These are phyloP conservation scores for Boletus speciosus DNA, from an alignment of 768 basidiomycete genomes.

Conservation along the genomic window DNA sequence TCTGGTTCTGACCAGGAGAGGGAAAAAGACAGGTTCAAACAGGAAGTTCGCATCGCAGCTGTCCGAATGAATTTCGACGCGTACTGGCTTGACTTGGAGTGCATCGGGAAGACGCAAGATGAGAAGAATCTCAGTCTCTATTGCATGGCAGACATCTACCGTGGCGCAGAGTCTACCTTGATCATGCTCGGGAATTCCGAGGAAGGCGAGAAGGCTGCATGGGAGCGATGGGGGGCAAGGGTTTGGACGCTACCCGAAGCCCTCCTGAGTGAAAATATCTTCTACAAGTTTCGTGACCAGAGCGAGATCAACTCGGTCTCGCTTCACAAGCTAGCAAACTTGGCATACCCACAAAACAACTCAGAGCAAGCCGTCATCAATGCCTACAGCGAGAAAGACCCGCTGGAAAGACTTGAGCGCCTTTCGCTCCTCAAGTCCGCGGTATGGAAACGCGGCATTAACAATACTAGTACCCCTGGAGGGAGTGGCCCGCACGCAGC, in stretches of 20 bases:
- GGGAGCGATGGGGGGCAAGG: too few species aligned
- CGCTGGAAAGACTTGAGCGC: constrained; percentile 15
- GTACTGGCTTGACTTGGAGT: constrained; percentile 22
- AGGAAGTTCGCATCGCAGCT: constrained; percentile 3
- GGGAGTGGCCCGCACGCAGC: constrained; percentile 6
- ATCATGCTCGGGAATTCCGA: constrained; percentile 1
- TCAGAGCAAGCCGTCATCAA: constrained; percentile 16
- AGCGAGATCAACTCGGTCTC: background rate
- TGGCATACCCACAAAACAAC: constrained; percentile 10
- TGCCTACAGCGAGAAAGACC: constrained; percentile 18
- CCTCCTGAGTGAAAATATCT: background rate
- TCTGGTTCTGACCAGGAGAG: constrained; percentile 1
- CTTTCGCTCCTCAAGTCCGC: constrained; percentile 16
- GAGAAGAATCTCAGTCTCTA: constrained; percentile 18
- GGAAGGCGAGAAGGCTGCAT: too few species aligned
- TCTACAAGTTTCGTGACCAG: constrained; percentile 1
- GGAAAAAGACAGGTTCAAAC: constrained; percentile 2
- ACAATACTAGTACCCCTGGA: background rate
- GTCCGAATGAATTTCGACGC: constrained; percentile 1
- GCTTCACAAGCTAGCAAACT: constrained; percentile 9
- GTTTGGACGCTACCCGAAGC: background rate
- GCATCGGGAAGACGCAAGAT: constrained; percentile 8
- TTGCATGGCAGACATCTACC: constrained; percentile 19
- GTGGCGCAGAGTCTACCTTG: constrained; percentile 12
- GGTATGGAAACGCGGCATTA: constrained; percentile 13